Evolutionary conservation across 371 early-diverging fungal species (phyloP), one percentile per base, ranked within the genome.

Genomic region (Phascolomyces articulosus): DNA sequence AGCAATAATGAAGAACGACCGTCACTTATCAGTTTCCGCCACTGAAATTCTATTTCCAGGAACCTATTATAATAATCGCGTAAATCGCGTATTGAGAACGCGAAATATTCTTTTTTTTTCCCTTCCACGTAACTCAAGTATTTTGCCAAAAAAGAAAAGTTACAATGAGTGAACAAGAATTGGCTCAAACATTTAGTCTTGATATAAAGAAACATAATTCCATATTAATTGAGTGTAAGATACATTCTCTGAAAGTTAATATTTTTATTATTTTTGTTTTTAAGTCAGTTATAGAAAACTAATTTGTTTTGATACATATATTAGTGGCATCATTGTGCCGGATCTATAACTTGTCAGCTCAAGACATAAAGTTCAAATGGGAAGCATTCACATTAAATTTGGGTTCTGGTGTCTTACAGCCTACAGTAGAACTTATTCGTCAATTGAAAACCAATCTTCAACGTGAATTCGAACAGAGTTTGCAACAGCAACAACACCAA

Each of bases 291-390:
- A 13, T 10, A 54, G 18, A 1, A 21, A 54, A 54, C 34, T 11
- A 34, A 1, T 34, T 11, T 34, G 9, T 34, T 1, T 8, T 20
- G 18, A 16, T 57, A 11, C 34, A 16, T 26, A 10, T 58, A 20
- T 20, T 23, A 71, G 67, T 71, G 71, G 60, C 29, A 51, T 69
- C 76, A 15, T 54, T 82, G 15, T 79, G 82, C 55, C 66, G 68
- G 24, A 28, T 77, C 11, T 84, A 77, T 58, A 58, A 63, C 27
- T 41, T 84, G 16, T 65, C 74, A 27, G 64, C 79, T 15, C 61
- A 78, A 47, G 68, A 70, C 27, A 60, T 84, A 18, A 64, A 63
- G 51, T 69, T 69, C 55, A 84, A 82, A 70, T 84, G 82, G 85
- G 79, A 84, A 62, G 79, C 81, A 1, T 79, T 74, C 65, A 69